phyloP scores from a whole-genome alignment of 441 rosid genomes.

The Kokia cookei region DNA sequence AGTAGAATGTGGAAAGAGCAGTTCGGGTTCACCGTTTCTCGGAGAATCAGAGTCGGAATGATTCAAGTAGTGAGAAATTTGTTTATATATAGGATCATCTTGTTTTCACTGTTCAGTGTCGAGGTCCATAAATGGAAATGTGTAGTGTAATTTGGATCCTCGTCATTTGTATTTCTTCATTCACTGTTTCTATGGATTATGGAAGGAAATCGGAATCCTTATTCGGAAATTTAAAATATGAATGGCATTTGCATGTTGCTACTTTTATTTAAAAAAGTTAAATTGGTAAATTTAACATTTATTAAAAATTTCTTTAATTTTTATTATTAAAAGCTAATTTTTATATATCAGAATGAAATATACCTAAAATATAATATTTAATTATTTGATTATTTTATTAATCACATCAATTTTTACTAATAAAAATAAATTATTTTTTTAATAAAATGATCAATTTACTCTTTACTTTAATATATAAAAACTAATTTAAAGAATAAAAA shows the following conservation, averaged over 20 bases:
- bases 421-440: too few species aligned
- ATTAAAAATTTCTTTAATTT: too few species aligned
- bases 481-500: too few species aligned
- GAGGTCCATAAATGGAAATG: background rate
- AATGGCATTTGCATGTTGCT: too few species aligned
- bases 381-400: too few species aligned
- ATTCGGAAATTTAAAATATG: background rate
- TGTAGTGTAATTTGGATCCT: background rate
- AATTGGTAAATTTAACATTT: too few species aligned
- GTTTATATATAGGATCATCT: background rate
- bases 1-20: background rate
- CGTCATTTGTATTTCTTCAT: background rate
- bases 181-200: background rate
- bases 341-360: too few species aligned
- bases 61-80: background rate
- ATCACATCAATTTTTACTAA: rapidly evolving
- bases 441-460: rapidly evolving
- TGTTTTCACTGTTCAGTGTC: background rate
- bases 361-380: too few species aligned
- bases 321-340: rapidly evolving
- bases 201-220: background rate
- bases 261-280: too few species aligned
- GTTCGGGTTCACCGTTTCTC: background rate
- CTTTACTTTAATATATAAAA: rapidly evolving
- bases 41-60: background rate